Base-by-base conservation (phyloP, 805 yeast species). In the Candida odintsovae region DNA sequence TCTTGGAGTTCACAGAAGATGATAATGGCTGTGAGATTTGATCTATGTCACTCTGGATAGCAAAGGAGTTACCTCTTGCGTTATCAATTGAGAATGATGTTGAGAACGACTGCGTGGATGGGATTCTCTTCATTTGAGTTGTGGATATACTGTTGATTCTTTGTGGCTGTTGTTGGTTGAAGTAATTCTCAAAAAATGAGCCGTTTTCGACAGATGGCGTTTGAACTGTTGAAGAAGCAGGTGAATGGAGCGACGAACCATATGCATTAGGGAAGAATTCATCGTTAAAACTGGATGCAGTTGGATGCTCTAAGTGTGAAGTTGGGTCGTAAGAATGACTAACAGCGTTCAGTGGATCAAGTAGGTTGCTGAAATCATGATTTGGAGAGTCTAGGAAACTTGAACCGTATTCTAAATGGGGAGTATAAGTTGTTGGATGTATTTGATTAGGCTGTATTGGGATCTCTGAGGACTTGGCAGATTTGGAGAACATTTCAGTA, bases 301-400 rank as follows among this genome's bases (percentile, higher is more conserved):
- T 16, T n/a, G 36, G 41, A 16, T 44, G 40, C 22, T 48, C 48
- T 41, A 60, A 53, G 16, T 46, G 51, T 6, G 63, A 56, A 11
- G 64, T 61, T 7, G 61, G 46, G 3, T 58, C 64, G 43, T 55
- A 59, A 5, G 62, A 58, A 1, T 56, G 49, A 18, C 56, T 50
- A 5, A 58, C 50, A 2, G 59, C 51, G 33, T 58, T 61, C 28
- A 58, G 37, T 2, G 64, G 61, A 41, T 60, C 64, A 47, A 60
- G 41, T n/a, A 53, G 56, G 19, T 56, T 57, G 26, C 46, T 46
- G n/a, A 52, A 33, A 4, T 55, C 62, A 25, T 53, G 46, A n/a
- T 48, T 47, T 18, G 63, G 63, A 3, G 63, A 59, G 31, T 58
- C 61, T 26, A 58, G 19, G 40, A 48, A 58, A 7, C 49, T 52